phyloP scores from a whole-genome alignment of 495 filamentous ascomycete genomes.

The Tetracladium setigerum region DNA sequence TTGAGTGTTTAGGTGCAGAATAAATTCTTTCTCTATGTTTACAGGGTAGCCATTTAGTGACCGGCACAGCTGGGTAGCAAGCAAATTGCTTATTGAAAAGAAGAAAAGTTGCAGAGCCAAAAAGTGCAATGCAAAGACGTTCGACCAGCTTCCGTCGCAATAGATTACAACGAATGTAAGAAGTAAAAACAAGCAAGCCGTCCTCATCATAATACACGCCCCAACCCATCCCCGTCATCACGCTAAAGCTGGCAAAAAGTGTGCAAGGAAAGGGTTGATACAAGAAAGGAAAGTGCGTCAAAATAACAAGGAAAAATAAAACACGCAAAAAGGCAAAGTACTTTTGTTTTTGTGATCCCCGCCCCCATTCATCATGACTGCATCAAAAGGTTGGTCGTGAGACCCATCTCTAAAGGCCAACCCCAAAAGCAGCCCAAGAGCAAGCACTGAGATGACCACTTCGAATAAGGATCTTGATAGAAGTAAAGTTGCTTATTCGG shows the following conservation, averaged over 20 bases:
- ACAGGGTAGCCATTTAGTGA: constrained; percentile 28
- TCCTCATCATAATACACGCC: constrained; percentile 16
- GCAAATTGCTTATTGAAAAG: constrained; percentile 17
- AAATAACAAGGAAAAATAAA: constrained; percentile 4
- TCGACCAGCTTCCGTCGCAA: constrained; percentile 29
- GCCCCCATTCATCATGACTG: constrained; percentile 16
- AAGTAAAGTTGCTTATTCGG: constrained; percentile 27
- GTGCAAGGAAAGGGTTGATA: constrained; percentile 18
- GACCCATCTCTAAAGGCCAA: constrained; percentile 12
- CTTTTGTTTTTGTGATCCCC: constrained; percentile 18
- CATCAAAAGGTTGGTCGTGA: constrained; percentile 15
- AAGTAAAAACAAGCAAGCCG: constrained; percentile 20
- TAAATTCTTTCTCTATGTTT: neutral
- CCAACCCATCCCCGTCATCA: constrained; percentile 18
- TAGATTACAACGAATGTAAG: constrained; percentile 50
- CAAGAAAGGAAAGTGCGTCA: constrained; percentile 15
- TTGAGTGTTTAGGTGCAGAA: neutral
- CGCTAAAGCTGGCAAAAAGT: constrained; percentile 19
- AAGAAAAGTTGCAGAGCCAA: constrained; percentile 8
- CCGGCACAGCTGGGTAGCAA: constrained; percentile 27
- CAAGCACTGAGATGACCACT: constrained; percentile 10
- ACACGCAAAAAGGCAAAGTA: constrained; percentile 2
- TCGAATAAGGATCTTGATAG: constrained; percentile 1
- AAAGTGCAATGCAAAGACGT: constrained; percentile 26
- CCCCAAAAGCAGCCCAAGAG: constrained; percentile 12